Evolutionary conservation across 148 eudicot species (phyloP).

Genomic region (Simmondsia chinensis): DNA sequence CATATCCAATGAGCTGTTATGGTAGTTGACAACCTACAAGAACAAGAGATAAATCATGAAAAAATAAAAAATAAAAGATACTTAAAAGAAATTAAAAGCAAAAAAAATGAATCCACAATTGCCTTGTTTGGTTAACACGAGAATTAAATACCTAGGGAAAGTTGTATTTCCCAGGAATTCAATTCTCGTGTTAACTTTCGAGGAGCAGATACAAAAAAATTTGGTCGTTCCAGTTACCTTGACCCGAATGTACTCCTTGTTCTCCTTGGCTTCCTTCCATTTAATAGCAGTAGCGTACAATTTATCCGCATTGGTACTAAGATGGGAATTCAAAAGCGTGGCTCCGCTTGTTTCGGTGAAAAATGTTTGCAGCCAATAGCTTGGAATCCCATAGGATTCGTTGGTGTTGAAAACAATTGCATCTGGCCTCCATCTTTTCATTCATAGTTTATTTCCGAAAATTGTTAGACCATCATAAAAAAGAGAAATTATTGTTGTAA

Average conservation of each 20-base stretch:
- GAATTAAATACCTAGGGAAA: too few species aligned
- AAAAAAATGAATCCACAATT: neutral
- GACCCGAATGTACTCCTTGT: conserved; percentile 37
- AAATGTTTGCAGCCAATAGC: conserved; percentile 79
- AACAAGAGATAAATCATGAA: neutral
- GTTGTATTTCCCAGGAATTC: neutral
- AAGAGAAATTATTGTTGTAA: neutral
- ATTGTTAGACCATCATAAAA: too few species aligned
- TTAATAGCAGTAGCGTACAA: conserved; percentile 50
- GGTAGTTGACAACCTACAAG: conserved; percentile 52
- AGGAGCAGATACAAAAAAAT: neutral
- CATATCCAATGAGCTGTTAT: conserved; percentile 17
- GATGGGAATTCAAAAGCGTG: conserved; percentile 31
- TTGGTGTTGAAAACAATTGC: conserved; percentile 65
- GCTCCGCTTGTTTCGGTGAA: conserved; percentile 69
- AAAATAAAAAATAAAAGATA: neutral
- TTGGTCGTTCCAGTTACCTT: too few species aligned
- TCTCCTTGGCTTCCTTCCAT: conserved; percentile 23
- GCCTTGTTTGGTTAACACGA: too few species aligned
- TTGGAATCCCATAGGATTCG: conserved; percentile 52
- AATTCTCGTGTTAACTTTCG: neutral
- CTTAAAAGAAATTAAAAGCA: neutral
- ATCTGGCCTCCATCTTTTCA: conserved; percentile 53
- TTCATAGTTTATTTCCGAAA: too few species aligned
- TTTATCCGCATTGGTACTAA: conserved; percentile 23